Conservation (phyloP, 106 monocot species). For the Cymbidium sinense region DNA sequence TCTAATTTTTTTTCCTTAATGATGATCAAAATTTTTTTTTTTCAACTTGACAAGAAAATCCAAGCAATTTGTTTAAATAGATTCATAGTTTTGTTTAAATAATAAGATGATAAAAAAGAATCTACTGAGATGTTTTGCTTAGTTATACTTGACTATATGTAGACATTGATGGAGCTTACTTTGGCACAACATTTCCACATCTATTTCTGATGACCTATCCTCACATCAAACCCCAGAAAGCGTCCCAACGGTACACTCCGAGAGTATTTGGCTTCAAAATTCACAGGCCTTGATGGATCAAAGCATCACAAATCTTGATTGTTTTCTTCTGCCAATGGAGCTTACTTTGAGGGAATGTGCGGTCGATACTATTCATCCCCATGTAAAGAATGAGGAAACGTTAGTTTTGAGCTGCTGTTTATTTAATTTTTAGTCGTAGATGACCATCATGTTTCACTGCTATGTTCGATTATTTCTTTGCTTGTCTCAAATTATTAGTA, state of each 20-base stretch:
- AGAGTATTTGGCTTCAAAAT: conserved; percentile 19
- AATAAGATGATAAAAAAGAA: neutral
- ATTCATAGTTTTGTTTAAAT: neutral
- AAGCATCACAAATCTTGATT: neutral
- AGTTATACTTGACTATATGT: neutral
- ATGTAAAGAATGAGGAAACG: neutral
- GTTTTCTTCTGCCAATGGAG: neutral
- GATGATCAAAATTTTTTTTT: too few relatives aligned
- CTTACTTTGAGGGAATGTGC: too few relatives aligned
- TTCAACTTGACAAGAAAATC: neutral
- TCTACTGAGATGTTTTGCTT: neutral
- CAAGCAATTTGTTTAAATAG: too few relatives aligned
- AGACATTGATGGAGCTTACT: conserved; percentile 17
- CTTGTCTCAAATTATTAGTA: neutral
- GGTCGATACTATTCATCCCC: neutral
- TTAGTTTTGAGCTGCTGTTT: neutral
- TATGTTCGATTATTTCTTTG: neutral
- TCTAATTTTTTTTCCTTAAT: too few relatives aligned
- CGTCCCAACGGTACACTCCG: conserved; percentile 17
- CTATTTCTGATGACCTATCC: conserved; percentile 15
- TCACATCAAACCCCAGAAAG: conserved; percentile 9
- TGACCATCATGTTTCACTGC: too few relatives aligned
- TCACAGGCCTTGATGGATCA: conserved; percentile 12
- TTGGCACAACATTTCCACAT: conserved; percentile 19
- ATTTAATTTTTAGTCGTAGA: neutral